Evolutionary conservation across 768 basidiomycete genomes (phyloP).

Genomic region (Podaxis rugospora): DNA sequence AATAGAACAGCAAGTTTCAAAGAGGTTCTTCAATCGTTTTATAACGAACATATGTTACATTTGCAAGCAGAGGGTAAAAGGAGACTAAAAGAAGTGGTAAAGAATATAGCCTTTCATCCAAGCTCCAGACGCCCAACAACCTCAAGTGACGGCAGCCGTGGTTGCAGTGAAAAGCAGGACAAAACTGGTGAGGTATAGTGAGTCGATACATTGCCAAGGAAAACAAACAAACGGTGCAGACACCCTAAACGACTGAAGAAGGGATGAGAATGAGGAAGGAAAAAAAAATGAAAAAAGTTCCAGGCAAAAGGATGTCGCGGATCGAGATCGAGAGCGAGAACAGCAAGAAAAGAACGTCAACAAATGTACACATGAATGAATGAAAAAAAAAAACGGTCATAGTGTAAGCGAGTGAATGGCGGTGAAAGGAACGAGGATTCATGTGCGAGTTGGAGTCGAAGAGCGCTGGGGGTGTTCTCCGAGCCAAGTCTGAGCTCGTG

Average conservation of each 20-base stretch:
- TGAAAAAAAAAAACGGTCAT: conserved; percentile 1
- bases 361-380: conserved; percentile 14
- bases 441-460: conserved; percentile 1
- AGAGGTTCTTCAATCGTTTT: conserved; percentile 8
- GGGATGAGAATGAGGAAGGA: conserved; percentile 7
- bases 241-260: conserved; percentile 9
- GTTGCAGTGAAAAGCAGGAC: not conserved
- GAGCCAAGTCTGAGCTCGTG: not conserved
- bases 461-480: not conserved
- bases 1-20: not conserved
- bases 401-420: not conserved
- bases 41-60: conserved; percentile 11
- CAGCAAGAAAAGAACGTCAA: conserved; percentile 12
- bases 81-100: not conserved
- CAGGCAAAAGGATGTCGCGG: conserved; percentile 7
- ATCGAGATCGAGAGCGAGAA: conserved; percentile 2
- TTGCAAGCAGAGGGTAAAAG: conserved; percentile 2
- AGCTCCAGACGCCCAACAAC: conserved; percentile 10
- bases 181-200: conserved; percentile 1
- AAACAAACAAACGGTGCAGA: conserved; percentile 11
- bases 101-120: conserved; percentile 9
- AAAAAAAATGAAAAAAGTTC: conserved; percentile 7
- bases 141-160: not conserved
- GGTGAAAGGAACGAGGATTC: not conserved
- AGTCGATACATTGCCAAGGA: conserved; percentile 6